These are phyloP conservation scores for Ascochyta clinopodiicola DNA, from an alignment of 2,329 filamentous ascomycete species.

Conservation along the genomic window DNA sequence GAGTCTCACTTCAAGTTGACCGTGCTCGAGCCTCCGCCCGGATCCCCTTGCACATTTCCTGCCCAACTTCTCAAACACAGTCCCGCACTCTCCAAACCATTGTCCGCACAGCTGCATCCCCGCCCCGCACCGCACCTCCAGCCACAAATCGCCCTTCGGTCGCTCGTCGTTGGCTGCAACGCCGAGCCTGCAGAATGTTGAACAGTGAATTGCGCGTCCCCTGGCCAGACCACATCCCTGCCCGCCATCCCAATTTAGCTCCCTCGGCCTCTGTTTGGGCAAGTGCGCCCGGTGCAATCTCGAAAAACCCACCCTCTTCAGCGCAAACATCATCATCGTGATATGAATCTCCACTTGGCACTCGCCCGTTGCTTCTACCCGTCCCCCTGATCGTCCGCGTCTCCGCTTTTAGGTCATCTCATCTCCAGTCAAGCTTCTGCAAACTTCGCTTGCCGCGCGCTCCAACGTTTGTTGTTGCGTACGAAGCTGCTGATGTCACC, in stretches of 20 bases:
- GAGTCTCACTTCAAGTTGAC: neutral
- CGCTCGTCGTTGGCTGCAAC: constrained; percentile 6
- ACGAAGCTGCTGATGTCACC: constrained; percentile 10
- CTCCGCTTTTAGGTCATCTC: constrained; percentile 20
- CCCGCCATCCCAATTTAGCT: constrained; percentile 4
- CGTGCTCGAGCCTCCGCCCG: constrained; percentile 8
- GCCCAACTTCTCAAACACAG: constrained; percentile 12
- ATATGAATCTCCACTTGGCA: constrained; percentile 13
- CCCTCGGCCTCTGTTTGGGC: constrained; percentile 1
- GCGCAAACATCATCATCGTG: constrained; percentile 14
- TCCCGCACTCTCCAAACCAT: constrained; percentile 6
- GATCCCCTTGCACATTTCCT: constrained; percentile 7
- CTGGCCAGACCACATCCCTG: constrained; percentile 10
- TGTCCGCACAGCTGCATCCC: neutral
- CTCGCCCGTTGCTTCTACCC: constrained; percentile 15
- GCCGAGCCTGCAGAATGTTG: constrained; percentile 13
- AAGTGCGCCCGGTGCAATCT: constrained; percentile 18
- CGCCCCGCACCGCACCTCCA: constrained; percentile 8
- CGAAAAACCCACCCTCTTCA: constrained; percentile 14
- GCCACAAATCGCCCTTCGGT: constrained; percentile 5
- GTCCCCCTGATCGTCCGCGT: constrained; percentile 15
- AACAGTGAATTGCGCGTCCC: constrained; percentile 16
- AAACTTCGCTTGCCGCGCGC: constrained; percentile 14
- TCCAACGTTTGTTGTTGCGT: constrained; percentile 1
- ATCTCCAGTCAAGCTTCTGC: constrained; percentile 15